A percentile compares a stretch with the other conserved stretches of the same genome.
Conservation (phyloP, 2,329 filamentous ascomycete species). For the Colletotrichum spinosum region DNA sequence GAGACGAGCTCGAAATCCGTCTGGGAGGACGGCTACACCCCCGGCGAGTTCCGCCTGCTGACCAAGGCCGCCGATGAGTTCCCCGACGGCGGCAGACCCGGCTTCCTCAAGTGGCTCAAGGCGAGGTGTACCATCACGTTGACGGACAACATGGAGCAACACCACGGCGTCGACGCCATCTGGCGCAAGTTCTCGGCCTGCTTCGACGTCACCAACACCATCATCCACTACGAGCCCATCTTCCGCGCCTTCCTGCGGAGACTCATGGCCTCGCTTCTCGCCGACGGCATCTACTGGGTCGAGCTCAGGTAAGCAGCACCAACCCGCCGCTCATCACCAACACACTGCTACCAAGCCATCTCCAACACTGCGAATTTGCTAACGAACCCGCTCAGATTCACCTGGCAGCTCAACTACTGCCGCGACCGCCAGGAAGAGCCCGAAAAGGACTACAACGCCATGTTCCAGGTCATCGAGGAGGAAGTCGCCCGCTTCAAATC, state of each 20-base stretch:
- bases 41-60: constrained; percentile 65
- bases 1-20: constrained; percentile 53
- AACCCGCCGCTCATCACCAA: neutral
- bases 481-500: constrained; percentile 78
- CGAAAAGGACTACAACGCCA: constrained; percentile 71
- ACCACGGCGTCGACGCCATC: constrained; percentile 81
- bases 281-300: constrained; percentile 81
- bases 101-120: constrained; percentile 79
- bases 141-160: constrained; percentile 77
- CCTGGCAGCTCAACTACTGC: constrained; percentile 75
- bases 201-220: constrained; percentile 74
- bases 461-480: constrained; percentile 77
- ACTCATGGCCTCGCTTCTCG: constrained; percentile 73
- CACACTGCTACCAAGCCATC: neutral
- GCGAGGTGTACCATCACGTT: constrained; percentile 74
- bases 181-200: constrained; percentile 79
- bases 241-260: constrained; percentile 77
- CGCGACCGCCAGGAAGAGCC: constrained; percentile 67
- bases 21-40: constrained; percentile 72
- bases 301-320: constrained; percentile 65
- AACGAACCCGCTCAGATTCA: constrained; percentile 56
- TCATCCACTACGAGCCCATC: constrained; percentile 86
- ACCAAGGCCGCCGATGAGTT: constrained; percentile 74
- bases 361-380: neutral
- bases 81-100: constrained; percentile 72